Percentiles rank a stretch among this genome's conserved stretches.
phyloP scores from a whole-genome alignment of 305 asterid genomes.

The Coffea humblotiana region DNA sequence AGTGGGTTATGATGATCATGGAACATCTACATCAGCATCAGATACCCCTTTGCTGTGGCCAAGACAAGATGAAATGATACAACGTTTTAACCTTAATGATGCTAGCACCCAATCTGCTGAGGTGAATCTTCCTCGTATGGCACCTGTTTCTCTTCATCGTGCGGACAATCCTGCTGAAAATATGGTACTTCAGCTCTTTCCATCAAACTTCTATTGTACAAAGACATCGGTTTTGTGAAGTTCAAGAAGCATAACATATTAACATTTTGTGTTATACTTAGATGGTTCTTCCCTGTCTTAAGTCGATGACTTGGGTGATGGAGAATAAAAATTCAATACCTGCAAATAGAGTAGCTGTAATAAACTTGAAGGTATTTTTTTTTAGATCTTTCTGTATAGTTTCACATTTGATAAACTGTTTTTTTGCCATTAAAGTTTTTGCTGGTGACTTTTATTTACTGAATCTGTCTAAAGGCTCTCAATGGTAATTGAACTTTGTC shows the following conservation, averaged over 20 bases:
- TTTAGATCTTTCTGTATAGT: constrained; percentile 10
- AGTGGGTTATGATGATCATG: constrained; percentile 50
- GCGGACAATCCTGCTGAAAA: constrained; percentile 53
- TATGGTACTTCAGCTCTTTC: constrained; percentile 44
- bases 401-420: background rate
- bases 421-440: background rate
- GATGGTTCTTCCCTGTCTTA: constrained; percentile 75
- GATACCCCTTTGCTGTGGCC: constrained; percentile 83
- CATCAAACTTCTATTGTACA: constrained; percentile 7
- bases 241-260: constrained; percentile 8
- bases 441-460: background rate
- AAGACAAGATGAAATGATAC: constrained; percentile 59
- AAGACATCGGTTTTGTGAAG: constrained; percentile 5
- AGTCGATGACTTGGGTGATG: constrained; percentile 95
- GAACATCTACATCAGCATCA: constrained; percentile 36
- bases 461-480: constrained; percentile 1
- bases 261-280: constrained; percentile 26
- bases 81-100: constrained; percentile 62
- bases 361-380: constrained; percentile 71
- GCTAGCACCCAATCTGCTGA: constrained; percentile 46
- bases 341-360: constrained; percentile 72
- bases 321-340: constrained; percentile 67
- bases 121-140: constrained; percentile 44
- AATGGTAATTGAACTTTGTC: constrained; percentile 16
- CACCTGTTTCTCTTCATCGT: constrained; percentile 58